Base-by-base conservation (phyloP, 2,329 filamentous ascomycete species). In the Lasiodiplodia sp. region DNA sequence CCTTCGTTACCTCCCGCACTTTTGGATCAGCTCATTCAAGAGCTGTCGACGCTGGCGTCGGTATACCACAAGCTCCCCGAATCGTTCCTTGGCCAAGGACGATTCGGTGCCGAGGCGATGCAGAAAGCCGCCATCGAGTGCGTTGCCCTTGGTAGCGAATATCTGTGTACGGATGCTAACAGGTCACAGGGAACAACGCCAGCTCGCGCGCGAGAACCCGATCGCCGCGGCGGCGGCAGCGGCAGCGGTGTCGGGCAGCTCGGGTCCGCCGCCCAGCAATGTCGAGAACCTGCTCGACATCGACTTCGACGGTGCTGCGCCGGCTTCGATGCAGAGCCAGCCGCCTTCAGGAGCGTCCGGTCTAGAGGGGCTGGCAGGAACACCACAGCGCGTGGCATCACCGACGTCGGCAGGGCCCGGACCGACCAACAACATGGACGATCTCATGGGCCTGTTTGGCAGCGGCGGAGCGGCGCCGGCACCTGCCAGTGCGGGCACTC, bases 21-120 rank as follows among this genome's bases (percentile, higher is more conserved):
- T 7, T 87, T 99, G 53, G 95, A 99, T 70, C 91, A 94, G 79
- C 89, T 99, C n/a, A 88, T 99, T 10, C 86, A 87, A 11, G 95
- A 99, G 80, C 88, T 99, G 38, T 98, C 95, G 14, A 97, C 96
- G 11, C 87, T 99, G 37, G 94, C 96, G 8, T 98, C 95, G 1
- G 96, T 99, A 25, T 99, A 99, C 82, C 96, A 99, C 87, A 98
- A 97, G 83, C 94, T 94, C 10, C 94, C 96, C 55, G 93, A 97
- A 86, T 94, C 95, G n/a, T 99, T 99, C 80, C 91, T 99, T 69
- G 96, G 96, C 73, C 94, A 97, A 81, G 96, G 96, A 52, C 90
- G 95, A 55, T 97, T 93, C 74, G 96, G 95, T 47, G 94, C 96
- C 60, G 94, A 97, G 79, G 94, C 93, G 70, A 93, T 99, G 76